phyloP scores from a whole-genome alignment of 345 rosid species.

The Pistacia atlantica region DNA sequence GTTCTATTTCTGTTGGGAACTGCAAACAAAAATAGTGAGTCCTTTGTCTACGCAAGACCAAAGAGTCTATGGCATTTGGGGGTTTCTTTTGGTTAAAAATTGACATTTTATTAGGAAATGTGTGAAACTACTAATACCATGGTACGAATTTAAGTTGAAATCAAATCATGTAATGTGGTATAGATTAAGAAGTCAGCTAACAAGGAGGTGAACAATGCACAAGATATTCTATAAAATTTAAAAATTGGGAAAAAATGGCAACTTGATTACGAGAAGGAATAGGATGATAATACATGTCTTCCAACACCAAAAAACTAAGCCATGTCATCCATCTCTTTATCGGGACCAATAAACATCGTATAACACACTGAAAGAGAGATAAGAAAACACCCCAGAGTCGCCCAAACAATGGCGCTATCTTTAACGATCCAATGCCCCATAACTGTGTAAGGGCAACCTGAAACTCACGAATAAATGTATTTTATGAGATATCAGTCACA shows the following conservation, averaged over 20 bases:
- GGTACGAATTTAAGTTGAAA: no score
- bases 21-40: no score
- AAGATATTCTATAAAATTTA: neutral
- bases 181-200: neutral
- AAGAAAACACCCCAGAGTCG: constrained; percentile 72
- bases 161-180: neutral
- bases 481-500: neutral
- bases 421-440: constrained; percentile 52
- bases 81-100: neutral
- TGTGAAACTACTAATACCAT: no score
- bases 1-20: no score
- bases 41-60: neutral
- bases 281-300: neutral
- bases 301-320: neutral
- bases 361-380: constrained; percentile 61
- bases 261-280: constrained; percentile 7
- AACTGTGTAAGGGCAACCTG: constrained; percentile 70
- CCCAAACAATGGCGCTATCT: constrained; percentile 51
- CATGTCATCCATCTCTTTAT: constrained; percentile 55
- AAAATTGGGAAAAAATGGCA: neutral
- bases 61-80: neutral
- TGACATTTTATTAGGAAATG: no score
- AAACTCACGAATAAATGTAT: constrained; percentile 2
- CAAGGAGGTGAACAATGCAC: neutral
- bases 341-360: constrained; percentile 71